Evolutionary conservation across 1,139 yeast genomes (phyloP).

Genomic region (Nakaseomyces nivariensis): DNA sequence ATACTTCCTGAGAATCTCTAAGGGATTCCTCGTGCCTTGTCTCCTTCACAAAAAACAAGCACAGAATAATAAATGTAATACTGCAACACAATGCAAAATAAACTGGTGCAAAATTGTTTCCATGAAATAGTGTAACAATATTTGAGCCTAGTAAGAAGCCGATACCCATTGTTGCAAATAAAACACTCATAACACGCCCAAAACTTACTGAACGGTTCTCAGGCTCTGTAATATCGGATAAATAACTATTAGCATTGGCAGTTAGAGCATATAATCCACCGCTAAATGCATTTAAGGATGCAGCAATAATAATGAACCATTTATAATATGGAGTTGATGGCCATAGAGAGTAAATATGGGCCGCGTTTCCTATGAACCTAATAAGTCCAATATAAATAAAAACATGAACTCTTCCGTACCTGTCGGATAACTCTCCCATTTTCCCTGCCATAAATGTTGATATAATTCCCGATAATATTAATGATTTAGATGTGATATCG

Average conservation of each 20-base stretch:
- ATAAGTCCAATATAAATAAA: conserved; percentile 13
- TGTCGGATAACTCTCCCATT: conserved; percentile 21
- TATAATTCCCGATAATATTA: conserved; percentile 12
- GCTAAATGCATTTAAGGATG: conserved; percentile 7
- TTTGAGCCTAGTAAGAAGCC: conserved; percentile 50
- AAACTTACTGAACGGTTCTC: conserved; percentile 40
- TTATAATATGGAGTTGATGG: conserved; percentile 9
- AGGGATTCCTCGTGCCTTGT: conserved; percentile 14
- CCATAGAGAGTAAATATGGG: conserved; percentile 8
- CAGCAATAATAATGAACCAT: conserved; percentile 8
- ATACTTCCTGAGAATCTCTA: conserved; percentile 7
- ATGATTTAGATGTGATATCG: conserved; percentile 7
- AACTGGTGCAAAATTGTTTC: conserved; percentile 9
- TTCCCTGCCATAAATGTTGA: conserved; percentile 17
- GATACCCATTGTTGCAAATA: conserved; percentile 43
- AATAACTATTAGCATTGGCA: conserved; percentile 45
- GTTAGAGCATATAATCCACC: conserved; percentile 44
- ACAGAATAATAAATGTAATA: conserved; percentile 5
- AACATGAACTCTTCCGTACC: conserved; percentile 19
- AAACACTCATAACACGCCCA: conserved; percentile 42
- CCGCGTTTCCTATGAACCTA: conserved; percentile 7
- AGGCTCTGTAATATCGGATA: conserved; percentile 48
- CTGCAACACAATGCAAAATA: conserved; percentile 7
- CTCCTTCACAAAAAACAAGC: conserved; percentile 9
- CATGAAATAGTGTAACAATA: conserved; percentile 14